phyloP scores from a whole-genome alignment of 495 filamentous ascomycete species.

The Evernia prunastri region DNA sequence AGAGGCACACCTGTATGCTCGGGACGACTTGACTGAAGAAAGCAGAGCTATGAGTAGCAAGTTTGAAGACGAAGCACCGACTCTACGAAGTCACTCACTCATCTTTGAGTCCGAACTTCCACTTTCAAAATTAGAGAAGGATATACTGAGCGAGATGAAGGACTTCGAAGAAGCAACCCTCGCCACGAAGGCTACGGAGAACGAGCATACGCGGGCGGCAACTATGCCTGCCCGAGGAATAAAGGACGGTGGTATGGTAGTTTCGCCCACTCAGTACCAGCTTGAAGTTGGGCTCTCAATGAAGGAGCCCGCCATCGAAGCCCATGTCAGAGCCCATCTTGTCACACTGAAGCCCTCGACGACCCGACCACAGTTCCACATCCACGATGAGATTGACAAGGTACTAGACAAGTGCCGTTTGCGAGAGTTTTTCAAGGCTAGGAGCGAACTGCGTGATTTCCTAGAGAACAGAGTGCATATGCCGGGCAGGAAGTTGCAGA shows the following conservation, averaged over 20 bases:
- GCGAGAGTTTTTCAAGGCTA: background rate
- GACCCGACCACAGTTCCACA: background rate
- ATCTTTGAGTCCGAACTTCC: background rate
- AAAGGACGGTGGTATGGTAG: background rate
- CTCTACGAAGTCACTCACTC: background rate
- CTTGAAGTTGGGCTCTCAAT: background rate
- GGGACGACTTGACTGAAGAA: too few relatives aligned
- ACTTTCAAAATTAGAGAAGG: background rate
- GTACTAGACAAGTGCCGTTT: background rate
- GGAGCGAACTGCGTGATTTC: background rate
- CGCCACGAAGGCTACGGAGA: background rate
- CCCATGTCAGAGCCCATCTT: background rate
- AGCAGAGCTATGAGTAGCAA: too few relatives aligned
- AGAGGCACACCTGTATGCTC: too few relatives aligned
- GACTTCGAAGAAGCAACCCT: background rate
- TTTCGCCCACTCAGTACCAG: background rate
- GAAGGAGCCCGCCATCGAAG: background rate
- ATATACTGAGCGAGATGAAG: background rate
- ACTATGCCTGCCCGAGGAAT: background rate
- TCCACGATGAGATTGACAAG: background rate
- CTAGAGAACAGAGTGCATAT: background rate
- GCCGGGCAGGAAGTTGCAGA: background rate
- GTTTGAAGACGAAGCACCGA: background rate
- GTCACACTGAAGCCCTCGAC: background rate
- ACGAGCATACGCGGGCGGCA: background rate